phyloP scores from a whole-genome alignment of 169 alveolate genomes.

The Amoebophrya sp. region DNA sequence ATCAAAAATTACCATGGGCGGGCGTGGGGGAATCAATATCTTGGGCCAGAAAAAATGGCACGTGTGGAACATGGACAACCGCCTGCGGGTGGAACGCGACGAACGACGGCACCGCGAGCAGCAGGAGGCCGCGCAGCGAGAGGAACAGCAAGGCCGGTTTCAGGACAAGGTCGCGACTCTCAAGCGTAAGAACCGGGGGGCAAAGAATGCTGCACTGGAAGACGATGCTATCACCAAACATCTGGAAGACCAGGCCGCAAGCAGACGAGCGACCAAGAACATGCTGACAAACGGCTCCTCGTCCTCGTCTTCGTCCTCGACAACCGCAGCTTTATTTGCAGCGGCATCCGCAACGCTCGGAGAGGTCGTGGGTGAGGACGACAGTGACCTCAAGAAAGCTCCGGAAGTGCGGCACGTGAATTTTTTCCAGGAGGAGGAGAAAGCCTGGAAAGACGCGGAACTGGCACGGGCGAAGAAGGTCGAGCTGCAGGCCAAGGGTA shows the following conservation, averaged over 20 bases:
- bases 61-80: conserved; percentile 11
- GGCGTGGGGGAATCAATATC: neutral
- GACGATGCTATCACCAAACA: neutral
- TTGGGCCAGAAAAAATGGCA: neutral
- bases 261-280: neutral
- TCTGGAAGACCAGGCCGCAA: neutral
- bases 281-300: neutral
- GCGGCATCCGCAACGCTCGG: neutral
- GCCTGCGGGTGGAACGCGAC: neutral
- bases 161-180: neutral
- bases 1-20: no score
- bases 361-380: neutral
- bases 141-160: neutral
- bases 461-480: neutral
- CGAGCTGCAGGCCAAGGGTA: neutral
- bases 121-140: neutral
- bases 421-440: neutral
- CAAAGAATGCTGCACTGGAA: neutral
- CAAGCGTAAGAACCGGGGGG: neutral
- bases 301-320: neutral
- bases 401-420: neutral
- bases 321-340: no score
- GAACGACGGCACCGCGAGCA: neutral
- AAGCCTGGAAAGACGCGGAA: neutral
- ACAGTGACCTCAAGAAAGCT: neutral